A percentile compares a stretch with the other conserved stretches of the same genome.
phyloP scores from a whole-genome alignment of 2,329 filamentous ascomycete genomes.

The Arthrobotrys sinensis region DNA sequence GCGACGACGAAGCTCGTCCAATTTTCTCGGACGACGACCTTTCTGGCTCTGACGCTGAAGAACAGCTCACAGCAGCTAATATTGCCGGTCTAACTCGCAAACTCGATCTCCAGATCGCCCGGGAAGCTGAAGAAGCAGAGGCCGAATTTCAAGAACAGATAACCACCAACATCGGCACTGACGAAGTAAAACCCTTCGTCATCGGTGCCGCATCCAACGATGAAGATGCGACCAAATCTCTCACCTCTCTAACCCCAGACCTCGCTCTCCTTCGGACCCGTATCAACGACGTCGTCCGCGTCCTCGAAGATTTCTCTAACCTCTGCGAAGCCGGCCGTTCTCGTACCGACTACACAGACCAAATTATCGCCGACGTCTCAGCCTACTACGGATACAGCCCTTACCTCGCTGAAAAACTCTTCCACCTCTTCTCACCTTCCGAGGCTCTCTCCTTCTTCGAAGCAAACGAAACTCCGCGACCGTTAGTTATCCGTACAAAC shows the following conservation, averaged over 20 bases:
- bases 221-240: conserved; percentile 73
- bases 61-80: conserved; percentile 93
- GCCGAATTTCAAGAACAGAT: conserved; percentile 84
- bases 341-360: conserved; percentile 87
- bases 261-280: conserved; percentile 88
- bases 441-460: conserved; percentile 99
- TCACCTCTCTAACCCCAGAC: conserved; percentile 84
- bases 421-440: conserved; percentile 89
- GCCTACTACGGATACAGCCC: conserved; percentile 96
- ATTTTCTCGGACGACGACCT: conserved; percentile 94
- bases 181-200: conserved; percentile 75
- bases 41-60: conserved; percentile 87
- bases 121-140: conserved; percentile 85
- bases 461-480: conserved; percentile 94
- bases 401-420: conserved; percentile 95
- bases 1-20: conserved; percentile 75
- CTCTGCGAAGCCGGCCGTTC: conserved; percentile 84
- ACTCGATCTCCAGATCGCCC: conserved; percentile 81
- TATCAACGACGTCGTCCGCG: conserved; percentile 92
- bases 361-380: conserved; percentile 92
- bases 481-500: conserved; percentile 96
- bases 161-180: conserved; percentile 90
- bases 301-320: conserved; percentile 89
- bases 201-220: conserved; percentile 75
- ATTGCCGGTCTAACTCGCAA: conserved; percentile 91